These are phyloP conservation scores for Ceratocystiopsis brevicomis DNA, from an alignment of 2,329 filamentous ascomycete genomes.

Conservation along the genomic window DNA sequence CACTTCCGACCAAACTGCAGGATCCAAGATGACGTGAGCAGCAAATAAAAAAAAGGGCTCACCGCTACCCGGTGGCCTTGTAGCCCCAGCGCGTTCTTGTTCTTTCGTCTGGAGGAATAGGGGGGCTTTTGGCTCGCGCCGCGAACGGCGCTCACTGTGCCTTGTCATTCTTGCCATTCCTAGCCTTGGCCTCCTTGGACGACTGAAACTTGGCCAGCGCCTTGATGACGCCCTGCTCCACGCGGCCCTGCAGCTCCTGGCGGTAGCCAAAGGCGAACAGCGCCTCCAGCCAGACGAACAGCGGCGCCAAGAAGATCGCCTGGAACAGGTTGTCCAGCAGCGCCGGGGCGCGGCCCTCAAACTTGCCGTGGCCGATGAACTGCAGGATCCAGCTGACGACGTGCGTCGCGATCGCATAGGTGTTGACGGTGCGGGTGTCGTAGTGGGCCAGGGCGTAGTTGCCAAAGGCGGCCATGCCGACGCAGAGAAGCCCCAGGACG, in stretches of 20 bases:
- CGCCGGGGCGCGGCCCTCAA: slow-evolving; percentile 74
- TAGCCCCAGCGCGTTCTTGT: too few relatives aligned
- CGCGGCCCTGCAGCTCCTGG: slow-evolving; percentile 63
- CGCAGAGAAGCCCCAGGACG: slow-evolving; percentile 53
- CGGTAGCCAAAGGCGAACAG: slow-evolving; percentile 84
- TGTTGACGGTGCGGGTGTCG: slow-evolving; percentile 31
- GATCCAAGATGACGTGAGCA: too few relatives aligned
- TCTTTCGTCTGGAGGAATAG: too few relatives aligned
- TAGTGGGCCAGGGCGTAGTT: slow-evolving; percentile 53
- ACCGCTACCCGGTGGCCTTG: too few relatives aligned
- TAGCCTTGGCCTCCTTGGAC: slow-evolving; percentile 23
- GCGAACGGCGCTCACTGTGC: slow-evolving; percentile 19
- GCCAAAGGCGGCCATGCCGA: slow-evolving; percentile 53
- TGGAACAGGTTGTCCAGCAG: slow-evolving; percentile 82
- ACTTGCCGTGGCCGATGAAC: slow-evolving; percentile 79
- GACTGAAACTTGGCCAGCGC: slow-evolving; percentile 60
- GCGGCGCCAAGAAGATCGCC: slow-evolving; percentile 77
- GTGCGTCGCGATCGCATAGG: slow-evolving; percentile 40
- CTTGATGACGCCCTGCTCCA: slow-evolving; percentile 55
- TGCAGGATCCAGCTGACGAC: slow-evolving; percentile 69
- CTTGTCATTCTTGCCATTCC: slow-evolving; percentile 26
- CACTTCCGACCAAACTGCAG: too few relatives aligned
- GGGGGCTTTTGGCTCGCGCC: too few relatives aligned
- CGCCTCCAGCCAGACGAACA: slow-evolving; percentile 94
- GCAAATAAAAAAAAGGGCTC: too few relatives aligned